Evolutionary conservation across 345 rosid species (phyloP).

Genomic region (Bruguiera sexangula): DNA sequence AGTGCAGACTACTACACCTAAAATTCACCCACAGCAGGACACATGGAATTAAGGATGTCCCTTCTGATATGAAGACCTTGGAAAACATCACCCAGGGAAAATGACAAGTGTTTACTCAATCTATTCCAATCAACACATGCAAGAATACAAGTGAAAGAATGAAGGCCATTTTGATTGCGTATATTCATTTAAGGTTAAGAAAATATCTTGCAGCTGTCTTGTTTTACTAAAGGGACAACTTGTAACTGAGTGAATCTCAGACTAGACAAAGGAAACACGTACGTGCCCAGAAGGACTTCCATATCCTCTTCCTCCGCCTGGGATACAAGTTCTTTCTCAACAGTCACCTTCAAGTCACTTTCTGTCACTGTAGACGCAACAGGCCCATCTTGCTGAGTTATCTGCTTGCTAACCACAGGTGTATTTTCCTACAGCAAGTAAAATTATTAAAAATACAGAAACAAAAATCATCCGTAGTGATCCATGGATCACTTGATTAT

Average conservation of each 20-base stretch:
- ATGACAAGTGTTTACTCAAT: no score
- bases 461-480: constrained; percentile 6
- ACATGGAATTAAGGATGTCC: no score
- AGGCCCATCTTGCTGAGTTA: constrained; percentile 62
- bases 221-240: neutral
- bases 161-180: neutral
- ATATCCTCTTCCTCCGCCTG: constrained; percentile 99
- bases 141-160: neutral
- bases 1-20: no score
- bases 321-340: constrained; percentile 91
- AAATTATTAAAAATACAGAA: constrained; percentile 12
- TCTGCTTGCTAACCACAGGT: constrained; percentile 60
- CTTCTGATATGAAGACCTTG: no score
- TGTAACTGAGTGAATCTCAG: neutral
- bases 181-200: neutral
- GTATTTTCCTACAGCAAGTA: constrained; percentile 67
- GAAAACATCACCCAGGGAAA: no score
- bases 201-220: neutral
- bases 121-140: neutral
- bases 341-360: constrained; percentile 78
- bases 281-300: constrained; percentile 97
- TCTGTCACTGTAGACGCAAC: constrained; percentile 53
- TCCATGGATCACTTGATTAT: constrained; percentile 1
- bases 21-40: no score
- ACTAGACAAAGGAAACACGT: constrained; percentile 30